Evolutionary conservation across 2,329 filamentous ascomycete species (phyloP).

Genomic region (Chaetomiaceae sp.): DNA sequence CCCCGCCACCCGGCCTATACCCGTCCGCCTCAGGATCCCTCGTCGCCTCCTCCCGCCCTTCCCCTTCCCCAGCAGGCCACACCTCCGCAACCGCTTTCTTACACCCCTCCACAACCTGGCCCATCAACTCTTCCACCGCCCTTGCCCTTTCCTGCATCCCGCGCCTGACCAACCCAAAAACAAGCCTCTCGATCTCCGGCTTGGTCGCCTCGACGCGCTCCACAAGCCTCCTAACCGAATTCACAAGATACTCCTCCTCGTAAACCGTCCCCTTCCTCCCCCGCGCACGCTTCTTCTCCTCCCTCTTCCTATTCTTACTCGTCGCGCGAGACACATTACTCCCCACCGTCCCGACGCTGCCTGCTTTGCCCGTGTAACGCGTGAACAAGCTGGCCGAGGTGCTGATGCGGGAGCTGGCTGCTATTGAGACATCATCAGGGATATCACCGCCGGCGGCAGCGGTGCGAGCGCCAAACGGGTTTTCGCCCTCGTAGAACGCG

Average conservation of each 20-base stretch:
- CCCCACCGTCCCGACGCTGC: slow-evolving; percentile 41
- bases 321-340: slow-evolving; percentile 74
- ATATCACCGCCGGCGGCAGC: slow-evolving; percentile 60
- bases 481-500: slow-evolving; percentile 80
- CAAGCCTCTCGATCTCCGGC: slow-evolving; percentile 67
- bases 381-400: slow-evolving; percentile 75
- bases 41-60: slow-evolving; percentile 19
- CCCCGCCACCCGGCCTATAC: slow-evolving; percentile 43
- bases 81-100: slow-evolving; percentile 64
- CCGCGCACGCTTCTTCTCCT: slow-evolving; percentile 90
- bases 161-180: slow-evolving; percentile 72
- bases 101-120: slow-evolving; percentile 70
- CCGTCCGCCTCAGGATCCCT: slow-evolving; percentile 24
- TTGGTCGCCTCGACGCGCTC: slow-evolving; percentile 72
- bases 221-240: slow-evolving; percentile 76
- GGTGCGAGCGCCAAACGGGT: slow-evolving; percentile 27
- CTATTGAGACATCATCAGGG: slow-evolving; percentile 88
- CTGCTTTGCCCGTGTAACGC: slow-evolving; percentile 26
- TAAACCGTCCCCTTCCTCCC: slow-evolving; percentile 97
- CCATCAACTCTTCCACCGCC: slow-evolving; percentile 69
- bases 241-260: slow-evolving; percentile 94
- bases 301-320: slow-evolving; percentile 79
- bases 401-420: slow-evolving; percentile 71
- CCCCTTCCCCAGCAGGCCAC: slow-evolving; percentile 37
- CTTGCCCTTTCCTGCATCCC: slow-evolving; percentile 84